phyloP scores from a whole-genome alignment of 352 stramenopile genomes.

The Globisporangium abappressorium region DNA sequence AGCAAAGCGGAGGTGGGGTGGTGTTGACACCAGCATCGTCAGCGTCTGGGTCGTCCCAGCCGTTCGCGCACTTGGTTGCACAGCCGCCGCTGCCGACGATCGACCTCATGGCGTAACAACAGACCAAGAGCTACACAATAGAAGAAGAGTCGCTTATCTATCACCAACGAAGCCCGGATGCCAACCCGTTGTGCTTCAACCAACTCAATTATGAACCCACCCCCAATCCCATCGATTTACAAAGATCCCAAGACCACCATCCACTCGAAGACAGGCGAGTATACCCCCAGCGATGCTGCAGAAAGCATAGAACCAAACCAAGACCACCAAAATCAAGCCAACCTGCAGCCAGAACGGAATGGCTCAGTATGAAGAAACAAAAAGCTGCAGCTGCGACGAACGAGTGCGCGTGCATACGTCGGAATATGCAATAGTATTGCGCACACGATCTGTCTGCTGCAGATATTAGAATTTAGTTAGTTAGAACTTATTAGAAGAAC shows the following conservation, averaged over 20 bases:
- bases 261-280: not conserved
- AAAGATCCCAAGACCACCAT: not conserved
- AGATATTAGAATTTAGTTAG: not conserved
- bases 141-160: not conserved
- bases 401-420: constrained; percentile 2
- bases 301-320: not conserved
- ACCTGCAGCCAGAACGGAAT: not conserved
- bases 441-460: not conserved
- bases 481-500: not conserved
- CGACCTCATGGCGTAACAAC: constrained; percentile 17
- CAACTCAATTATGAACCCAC: not conserved
- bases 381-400: not conserved
- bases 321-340: not conserved
- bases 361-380: not conserved
- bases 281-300: not conserved
- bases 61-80: constrained; percentile 12
- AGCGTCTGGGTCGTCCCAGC: constrained; percentile 1
- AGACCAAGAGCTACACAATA: not conserved
- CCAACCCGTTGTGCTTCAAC: not conserved
- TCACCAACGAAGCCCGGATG: not conserved
- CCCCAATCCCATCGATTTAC: not conserved
- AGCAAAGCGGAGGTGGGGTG: not conserved
- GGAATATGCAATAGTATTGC: constrained; percentile 1
- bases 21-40: not conserved
- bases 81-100: constrained; percentile 7